These are phyloP conservation scores for Arabidopsis thaliana DNA, from an alignment of 345 rosid genomes.

Conservation along the genomic window DNA sequence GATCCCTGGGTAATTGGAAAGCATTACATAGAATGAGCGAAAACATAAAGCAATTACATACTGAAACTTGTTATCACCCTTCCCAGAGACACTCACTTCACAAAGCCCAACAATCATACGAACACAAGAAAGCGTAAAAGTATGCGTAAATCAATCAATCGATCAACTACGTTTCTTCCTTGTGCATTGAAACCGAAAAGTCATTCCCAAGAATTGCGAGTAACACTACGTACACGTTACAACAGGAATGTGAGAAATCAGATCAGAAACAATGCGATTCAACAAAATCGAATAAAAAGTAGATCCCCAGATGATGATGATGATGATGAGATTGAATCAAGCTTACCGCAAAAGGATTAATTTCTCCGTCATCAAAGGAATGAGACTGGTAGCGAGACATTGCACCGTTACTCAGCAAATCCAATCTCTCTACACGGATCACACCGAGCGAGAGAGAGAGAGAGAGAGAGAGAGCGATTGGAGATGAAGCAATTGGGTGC, in stretches of 20 bases:
- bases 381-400: constrained; percentile 77
- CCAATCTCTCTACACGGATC: constrained; percentile 17
- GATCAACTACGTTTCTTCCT: constrained; percentile 7
- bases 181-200: neutral
- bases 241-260: neutral
- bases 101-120: neutral
- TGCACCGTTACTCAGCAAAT: constrained; percentile 41
- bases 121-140: neutral
- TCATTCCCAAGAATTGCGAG: neutral
- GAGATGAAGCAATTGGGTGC: neutral
- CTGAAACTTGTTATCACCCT: neutral
- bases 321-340: constrained; percentile 12
- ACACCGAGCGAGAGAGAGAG: neutral
- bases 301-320: constrained; percentile 8
- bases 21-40: neutral
- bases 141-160: constrained; percentile 10
- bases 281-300: neutral
- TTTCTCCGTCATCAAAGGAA: constrained; percentile 75
- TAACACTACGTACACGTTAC: constrained; percentile 15
- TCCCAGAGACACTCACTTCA: neutral
- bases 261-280: constrained; percentile 9
- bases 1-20: constrained; percentile 2
- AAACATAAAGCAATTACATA: neutral
- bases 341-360: constrained; percentile 89
- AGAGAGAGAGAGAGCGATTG: neutral